These are phyloP conservation scores for Taphrina pruni DNA, from an alignment of 1,139 yeast species.

Conservation along the genomic window DNA sequence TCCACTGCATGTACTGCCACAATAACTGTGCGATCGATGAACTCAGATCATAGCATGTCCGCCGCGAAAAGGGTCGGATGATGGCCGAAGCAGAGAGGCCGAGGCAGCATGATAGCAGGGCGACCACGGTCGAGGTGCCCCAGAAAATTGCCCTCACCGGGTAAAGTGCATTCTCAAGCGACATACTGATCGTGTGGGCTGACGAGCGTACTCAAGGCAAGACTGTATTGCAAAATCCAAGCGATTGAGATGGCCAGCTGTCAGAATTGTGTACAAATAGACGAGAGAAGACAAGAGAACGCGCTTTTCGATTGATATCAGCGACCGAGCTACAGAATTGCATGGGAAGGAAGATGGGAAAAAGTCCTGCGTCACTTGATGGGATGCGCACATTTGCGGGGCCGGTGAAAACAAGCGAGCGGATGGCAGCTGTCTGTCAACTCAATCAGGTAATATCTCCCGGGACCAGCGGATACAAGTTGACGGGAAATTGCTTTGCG, in stretches of 20 bases:
- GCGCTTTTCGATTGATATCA: no score
- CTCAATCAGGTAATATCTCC: background rate
- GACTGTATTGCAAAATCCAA: no score
- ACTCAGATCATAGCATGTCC: constrained; percentile 33
- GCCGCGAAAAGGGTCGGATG: constrained; percentile 31
- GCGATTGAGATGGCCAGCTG: no score
- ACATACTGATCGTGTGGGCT: background rate
- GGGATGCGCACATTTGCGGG: background rate
- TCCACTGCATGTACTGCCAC: constrained; percentile 37
- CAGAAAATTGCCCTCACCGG: constrained; percentile 19
- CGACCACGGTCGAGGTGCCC: constrained; percentile 23
- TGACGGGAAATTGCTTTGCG: background rate
- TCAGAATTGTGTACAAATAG: no score
- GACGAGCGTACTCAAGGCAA: no score
- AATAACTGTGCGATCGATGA: constrained; percentile 26
- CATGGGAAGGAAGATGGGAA: background rate
- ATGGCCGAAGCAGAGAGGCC: constrained; percentile 36
- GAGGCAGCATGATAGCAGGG: constrained; percentile 23
- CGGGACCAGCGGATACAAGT: background rate
- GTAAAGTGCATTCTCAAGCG: constrained; percentile 19
- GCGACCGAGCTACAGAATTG: no score
- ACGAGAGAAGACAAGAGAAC: no score
- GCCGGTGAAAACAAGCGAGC: background rate
- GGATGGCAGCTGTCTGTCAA: background rate
- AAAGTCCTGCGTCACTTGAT: background rate